Base-by-base conservation (phyloP, 164 flowering plant species). In the Liquidambar formosana region DNA sequence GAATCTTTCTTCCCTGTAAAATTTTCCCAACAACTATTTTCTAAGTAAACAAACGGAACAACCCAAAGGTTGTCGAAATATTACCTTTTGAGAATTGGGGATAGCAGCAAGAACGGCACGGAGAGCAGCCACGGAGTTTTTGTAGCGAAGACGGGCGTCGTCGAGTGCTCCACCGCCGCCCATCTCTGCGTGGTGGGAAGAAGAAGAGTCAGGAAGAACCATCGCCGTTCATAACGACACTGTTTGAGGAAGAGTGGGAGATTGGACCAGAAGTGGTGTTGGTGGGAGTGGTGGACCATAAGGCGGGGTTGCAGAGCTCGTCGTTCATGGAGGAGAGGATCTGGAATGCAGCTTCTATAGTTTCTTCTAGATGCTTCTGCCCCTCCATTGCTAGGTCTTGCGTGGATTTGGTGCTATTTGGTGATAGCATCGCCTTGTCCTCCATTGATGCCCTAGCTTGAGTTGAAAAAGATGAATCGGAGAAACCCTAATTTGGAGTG, bases 221-320 rank as follows among this genome's bases (percentile, higher is more conserved):
- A 10, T 71, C 81, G 9, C 73, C 82, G 26, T 68, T 76, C 0
- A 65, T 28, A 1, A 63, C 25, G 49, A 19, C 65, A 8, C 70
- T 76, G 64, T 74, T 61, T 18, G 70, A 44, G n/a, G 69, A 44
- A 11, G 69, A 68, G 41, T 41, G 65, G 10, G 71, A 53, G 10
- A 72, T 15, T 5, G 61, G 56, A 0, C 72, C 72, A 56, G 64
- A 10, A 22, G 69, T 2, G 10, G 76, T 6, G 44, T 66, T 2
- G 10, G 76, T 6, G 44, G 78, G 14, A 1, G 86, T 53, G n/a
- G 86, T 78, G 51, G 96, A 75, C 97, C 97, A 93, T 28, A 89
- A 71, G 15, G 79, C 28, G 1, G 98, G 93, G 67, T 91, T 87
- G 77, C 96, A 93, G 63, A 93, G 96, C 85, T 93, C 96, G 64